Percentiles rank a stretch among this genome's conserved stretches.
Conservation (phyloP, 2,329 filamentous ascomycete species). For the Exophiala sideris region DNA sequence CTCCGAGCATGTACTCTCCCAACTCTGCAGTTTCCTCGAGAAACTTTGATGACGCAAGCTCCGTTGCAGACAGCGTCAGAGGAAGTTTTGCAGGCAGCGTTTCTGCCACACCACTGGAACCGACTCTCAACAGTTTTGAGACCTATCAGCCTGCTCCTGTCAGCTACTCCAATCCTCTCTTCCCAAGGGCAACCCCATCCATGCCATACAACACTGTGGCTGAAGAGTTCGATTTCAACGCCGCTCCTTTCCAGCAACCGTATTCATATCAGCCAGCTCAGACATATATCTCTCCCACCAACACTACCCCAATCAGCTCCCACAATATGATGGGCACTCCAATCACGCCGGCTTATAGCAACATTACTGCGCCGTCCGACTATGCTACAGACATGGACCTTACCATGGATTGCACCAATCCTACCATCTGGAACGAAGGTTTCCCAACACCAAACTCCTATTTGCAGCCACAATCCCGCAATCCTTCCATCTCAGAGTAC, state of each 20-base stretch:
- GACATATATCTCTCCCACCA: slow-evolving; percentile 20
- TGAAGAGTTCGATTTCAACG: slow-evolving; percentile 24
- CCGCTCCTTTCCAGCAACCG: slow-evolving; percentile 6
- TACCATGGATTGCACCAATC: slow-evolving; percentile 20
- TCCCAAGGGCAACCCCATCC: slow-evolving; percentile 19
- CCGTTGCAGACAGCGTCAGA: slow-evolving; percentile 24
- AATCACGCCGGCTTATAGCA: slow-evolving; percentile 28
- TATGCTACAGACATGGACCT: slow-evolving; percentile 20
- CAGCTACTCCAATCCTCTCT: slow-evolving; percentile 25
- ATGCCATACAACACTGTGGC: slow-evolving; percentile 9
- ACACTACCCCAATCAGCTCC: slow-evolving; percentile 17
- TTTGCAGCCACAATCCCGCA: slow-evolving; percentile 25
- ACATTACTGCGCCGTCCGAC: slow-evolving; percentile 28
- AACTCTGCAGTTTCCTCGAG: slow-evolving; percentile 29
- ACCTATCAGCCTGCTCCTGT: slow-evolving; percentile 15
- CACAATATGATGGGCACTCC: slow-evolving; percentile 26
- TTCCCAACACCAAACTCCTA: slow-evolving; percentile 28
- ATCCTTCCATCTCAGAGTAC: slow-evolving; percentile 25
- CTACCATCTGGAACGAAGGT: slow-evolving; percentile 15
- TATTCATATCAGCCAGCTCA: slow-evolving; percentile 15
- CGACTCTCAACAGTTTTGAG: slow-evolving; percentile 23
- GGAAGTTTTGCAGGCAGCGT: slow-evolving; percentile 21
- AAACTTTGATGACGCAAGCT: slow-evolving; percentile 26
- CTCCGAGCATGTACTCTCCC: slow-evolving; percentile 50
- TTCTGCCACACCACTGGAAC: slow-evolving; percentile 26